Conservation (phyloP, 2,329 filamentous ascomycete genomes). For the Macroventuria anomochaeta region DNA sequence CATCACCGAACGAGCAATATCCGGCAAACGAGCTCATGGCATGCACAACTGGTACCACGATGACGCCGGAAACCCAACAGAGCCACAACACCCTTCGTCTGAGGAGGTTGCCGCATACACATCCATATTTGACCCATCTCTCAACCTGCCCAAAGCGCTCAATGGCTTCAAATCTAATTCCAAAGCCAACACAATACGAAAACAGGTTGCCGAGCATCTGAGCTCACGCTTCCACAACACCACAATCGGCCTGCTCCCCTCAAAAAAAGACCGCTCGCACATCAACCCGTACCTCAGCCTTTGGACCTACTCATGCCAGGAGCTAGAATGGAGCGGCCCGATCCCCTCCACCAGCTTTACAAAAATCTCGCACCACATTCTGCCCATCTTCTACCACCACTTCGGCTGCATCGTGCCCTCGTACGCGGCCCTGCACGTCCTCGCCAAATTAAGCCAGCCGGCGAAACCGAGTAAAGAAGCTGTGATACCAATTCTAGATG, state of each 20-base stretch:
- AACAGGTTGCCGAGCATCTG: constrained; percentile 64
- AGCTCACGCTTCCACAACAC: constrained; percentile 58
- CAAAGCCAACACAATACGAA: constrained; percentile 67
- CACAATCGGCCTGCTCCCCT: constrained; percentile 34
- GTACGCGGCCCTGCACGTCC: constrained; percentile 68
- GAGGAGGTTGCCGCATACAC: constrained; percentile 71
- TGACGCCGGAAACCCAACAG: constrained; percentile 44
- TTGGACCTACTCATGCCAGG: constrained; percentile 69
- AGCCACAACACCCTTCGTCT: constrained; percentile 29
- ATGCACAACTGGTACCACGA: constrained; percentile 61
- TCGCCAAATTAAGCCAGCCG: constrained; percentile 59
- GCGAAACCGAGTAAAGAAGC: constrained; percentile 36
- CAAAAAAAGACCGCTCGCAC: constrained; percentile 54
- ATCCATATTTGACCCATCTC: constrained; percentile 67
- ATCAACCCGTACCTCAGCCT: constrained; percentile 72
- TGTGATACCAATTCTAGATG: constrained; percentile 64
- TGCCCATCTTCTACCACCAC: constrained; percentile 79
- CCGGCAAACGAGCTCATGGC: constrained; percentile 54
- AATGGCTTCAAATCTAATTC: constrained; percentile 70
- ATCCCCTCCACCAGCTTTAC: constrained; percentile 59
- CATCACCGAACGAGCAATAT: constrained; percentile 58
- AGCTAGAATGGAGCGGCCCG: constrained; percentile 71
- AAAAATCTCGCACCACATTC: constrained; percentile 68
- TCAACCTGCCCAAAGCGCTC: constrained; percentile 66
- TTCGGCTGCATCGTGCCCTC: constrained; percentile 76